phyloP scores from a whole-genome alignment of 139 green algal genomes.

The Zygnema circumcarinatum region DNA sequence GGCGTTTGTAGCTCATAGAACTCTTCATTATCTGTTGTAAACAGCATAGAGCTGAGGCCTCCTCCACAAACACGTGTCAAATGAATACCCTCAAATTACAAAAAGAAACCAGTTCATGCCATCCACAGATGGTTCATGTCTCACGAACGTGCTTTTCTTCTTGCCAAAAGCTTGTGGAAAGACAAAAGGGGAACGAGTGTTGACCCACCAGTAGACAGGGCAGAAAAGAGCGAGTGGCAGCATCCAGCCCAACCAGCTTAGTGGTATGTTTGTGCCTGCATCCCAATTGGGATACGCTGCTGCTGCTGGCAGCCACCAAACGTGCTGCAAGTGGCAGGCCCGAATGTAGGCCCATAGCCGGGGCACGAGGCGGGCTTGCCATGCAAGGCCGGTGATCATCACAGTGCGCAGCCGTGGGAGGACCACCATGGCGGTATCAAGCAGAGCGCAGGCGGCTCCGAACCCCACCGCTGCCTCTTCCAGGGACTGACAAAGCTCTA shows the following conservation, averaged over 20 bases:
- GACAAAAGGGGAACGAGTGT: too few relatives aligned
- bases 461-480: neutral
- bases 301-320: neutral
- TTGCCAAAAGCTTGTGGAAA: too few relatives aligned
- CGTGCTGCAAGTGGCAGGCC: neutral
- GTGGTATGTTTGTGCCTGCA: neutral
- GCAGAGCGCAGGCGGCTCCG: neutral
- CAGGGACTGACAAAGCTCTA: neutral
- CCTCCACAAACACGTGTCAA: too few relatives aligned
- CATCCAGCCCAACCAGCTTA: constrained; percentile 14
- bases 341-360: constrained; percentile 16
- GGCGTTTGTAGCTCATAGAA: constrained; percentile 25
- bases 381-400: constrained; percentile 3
- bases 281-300: neutral
- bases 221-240: constrained; percentile 40
- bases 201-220: constrained; percentile 44
- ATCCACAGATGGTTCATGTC: too few relatives aligned
- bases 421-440: neutral
- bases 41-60: constrained; percentile 22
- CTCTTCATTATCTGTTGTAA: constrained; percentile 37
- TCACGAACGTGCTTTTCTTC: too few relatives aligned
- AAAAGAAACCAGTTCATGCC: too few relatives aligned
- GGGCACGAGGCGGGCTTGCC: neutral
- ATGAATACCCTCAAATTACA: too few relatives aligned
- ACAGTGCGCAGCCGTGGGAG: neutral